Conservation (phyloP, 139 green algal genomes). For the Nannochloris sp. region DNA sequence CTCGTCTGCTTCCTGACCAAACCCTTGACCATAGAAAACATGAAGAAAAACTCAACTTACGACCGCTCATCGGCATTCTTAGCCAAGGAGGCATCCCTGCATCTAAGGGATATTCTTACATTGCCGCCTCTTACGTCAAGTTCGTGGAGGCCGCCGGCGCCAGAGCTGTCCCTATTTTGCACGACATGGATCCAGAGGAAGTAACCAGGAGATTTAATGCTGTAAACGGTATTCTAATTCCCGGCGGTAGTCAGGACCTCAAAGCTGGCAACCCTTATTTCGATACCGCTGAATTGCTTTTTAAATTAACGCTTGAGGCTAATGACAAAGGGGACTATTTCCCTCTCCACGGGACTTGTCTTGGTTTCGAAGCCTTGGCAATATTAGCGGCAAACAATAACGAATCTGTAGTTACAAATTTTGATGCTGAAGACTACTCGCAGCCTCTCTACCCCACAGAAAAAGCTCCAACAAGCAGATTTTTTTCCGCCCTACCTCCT, state of each 20-base stretch:
- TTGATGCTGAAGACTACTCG: conserved; percentile 61
- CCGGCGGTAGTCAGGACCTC: conserved; percentile 57
- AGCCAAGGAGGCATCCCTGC: conserved; percentile 54
- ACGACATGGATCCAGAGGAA: conserved; percentile 53
- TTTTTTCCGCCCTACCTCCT: conserved; percentile 44
- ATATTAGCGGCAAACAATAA: conserved; percentile 43
- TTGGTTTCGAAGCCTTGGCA: conserved; percentile 68
- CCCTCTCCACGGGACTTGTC: conserved; percentile 68
- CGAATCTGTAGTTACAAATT: conserved; percentile 40
- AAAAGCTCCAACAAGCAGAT: conserved; percentile 14
- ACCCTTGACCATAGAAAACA: not conserved
- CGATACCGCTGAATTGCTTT: conserved; percentile 48
- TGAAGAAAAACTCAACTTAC: not conserved
- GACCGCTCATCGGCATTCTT: conserved; percentile 57
- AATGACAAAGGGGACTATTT: conserved; percentile 80
- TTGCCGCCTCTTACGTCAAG: conserved; percentile 74
- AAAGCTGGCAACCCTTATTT: conserved; percentile 62
- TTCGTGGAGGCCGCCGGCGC: conserved; percentile 68
- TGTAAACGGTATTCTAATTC: conserved; percentile 73
- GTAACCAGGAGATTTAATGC: conserved; percentile 25
- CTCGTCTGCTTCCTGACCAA: not conserved
- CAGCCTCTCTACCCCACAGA: conserved; percentile 58
- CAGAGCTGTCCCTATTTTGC: conserved; percentile 65
- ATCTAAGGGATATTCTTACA: conserved; percentile 58
- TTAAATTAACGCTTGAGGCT: conserved; percentile 50